These are phyloP conservation scores for Withania somnifera DNA, from an alignment of 305 asterid species.

Conservation along the genomic window DNA sequence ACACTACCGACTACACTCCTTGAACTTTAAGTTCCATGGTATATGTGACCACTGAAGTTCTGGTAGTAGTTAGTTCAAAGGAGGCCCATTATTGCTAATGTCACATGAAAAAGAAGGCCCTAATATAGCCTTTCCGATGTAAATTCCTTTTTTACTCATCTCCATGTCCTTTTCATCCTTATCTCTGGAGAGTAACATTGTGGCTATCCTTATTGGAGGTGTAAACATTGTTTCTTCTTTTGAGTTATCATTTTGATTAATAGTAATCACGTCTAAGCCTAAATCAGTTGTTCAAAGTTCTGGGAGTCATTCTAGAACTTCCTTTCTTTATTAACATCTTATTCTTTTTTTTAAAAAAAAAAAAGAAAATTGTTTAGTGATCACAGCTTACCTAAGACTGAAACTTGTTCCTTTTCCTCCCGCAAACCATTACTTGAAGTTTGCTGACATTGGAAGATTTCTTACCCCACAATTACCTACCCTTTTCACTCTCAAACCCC, in stretches of 20 bases:
- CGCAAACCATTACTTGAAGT: neutral
- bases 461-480: neutral
- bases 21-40: neutral
- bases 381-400: neutral
- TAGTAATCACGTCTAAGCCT: neutral
- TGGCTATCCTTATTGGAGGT: neutral
- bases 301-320: neutral
- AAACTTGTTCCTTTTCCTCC: neutral
- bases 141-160: neutral
- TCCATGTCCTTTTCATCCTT: neutral
- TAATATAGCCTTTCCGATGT: neutral
- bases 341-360: no score
- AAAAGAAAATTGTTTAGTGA: neutral
- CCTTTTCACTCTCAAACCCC: neutral
- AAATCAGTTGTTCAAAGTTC: neutral
- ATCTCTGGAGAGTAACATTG: neutral
- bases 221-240: neutral
- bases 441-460: neutral
- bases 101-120: neutral
- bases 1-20: neutral
- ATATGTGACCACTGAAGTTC: neutral
- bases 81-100: neutral
- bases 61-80: neutral
- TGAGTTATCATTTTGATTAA: neutral
- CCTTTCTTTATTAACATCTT: neutral